These are phyloP conservation scores for Sugiyamaella floridensis DNA, from an alignment of 805 yeast species.

Conservation along the genomic window DNA sequence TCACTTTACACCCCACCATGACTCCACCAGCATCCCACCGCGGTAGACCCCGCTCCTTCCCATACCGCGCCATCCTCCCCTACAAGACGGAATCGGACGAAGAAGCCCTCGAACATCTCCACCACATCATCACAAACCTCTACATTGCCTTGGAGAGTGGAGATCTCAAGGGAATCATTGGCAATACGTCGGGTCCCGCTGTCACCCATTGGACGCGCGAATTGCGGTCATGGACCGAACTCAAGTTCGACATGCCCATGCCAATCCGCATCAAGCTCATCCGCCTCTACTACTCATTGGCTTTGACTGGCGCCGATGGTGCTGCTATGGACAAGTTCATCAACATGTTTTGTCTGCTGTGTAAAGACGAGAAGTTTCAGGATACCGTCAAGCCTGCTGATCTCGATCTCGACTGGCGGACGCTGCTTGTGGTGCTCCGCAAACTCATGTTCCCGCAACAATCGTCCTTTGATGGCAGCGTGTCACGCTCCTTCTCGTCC, in stretches of 20 bases:
- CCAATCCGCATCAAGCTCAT: slow-evolving; percentile 53
- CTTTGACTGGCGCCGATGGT: slow-evolving; percentile 66
- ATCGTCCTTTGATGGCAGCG: slow-evolving; percentile 17
- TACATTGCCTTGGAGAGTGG: slow-evolving; percentile 69
- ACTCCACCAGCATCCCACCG: slow-evolving; percentile 1
- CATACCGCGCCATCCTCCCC: slow-evolving; percentile 50
- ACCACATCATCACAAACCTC: slow-evolving; percentile 73
- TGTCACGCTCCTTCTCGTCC: slow-evolving; percentile 12
- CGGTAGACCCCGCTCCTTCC: slow-evolving; percentile 35
- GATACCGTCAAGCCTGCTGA: slow-evolving; percentile 33
- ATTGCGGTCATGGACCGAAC: slow-evolving; percentile 64
- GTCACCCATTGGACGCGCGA: slow-evolving; percentile 86
- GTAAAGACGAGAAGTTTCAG: slow-evolving; percentile 39
- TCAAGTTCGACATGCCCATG: slow-evolving; percentile 76
- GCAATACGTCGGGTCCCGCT: slow-evolving; percentile 52
- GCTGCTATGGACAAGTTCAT: slow-evolving; percentile 54
- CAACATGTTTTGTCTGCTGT: slow-evolving; percentile 52
- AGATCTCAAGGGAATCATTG: slow-evolving; percentile 65
- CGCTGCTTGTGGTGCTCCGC: slow-evolving; percentile 35
- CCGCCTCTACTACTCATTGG: slow-evolving; percentile 61
- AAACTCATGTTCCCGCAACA: slow-evolving; percentile 18
- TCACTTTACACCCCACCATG: too few relatives aligned
- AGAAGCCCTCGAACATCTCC: slow-evolving; percentile 66
- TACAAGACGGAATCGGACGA: slow-evolving; percentile 61
- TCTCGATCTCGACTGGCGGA: slow-evolving; percentile 46